Conservation (phyloP, 108 stramenopile species). For the Asterionellopsis glacialis region DNA sequence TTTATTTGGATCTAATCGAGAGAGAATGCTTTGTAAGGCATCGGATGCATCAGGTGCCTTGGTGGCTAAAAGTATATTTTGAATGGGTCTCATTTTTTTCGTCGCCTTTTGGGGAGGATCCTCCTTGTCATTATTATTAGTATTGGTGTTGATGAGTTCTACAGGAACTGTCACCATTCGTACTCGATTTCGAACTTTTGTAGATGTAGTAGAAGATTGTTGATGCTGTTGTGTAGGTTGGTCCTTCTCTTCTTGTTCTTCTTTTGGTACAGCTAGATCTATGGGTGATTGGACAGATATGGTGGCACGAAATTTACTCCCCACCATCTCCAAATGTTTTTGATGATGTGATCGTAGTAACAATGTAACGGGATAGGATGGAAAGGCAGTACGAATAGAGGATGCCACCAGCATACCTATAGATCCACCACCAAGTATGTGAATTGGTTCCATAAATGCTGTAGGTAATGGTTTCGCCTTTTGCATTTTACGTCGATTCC, state of each 20-base stretch:
- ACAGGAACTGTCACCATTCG: slow-evolving; percentile 20
- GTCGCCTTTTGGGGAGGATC: too few species aligned
- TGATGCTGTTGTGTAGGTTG: too few species aligned
- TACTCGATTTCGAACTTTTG: background rate
- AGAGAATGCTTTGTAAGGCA: slow-evolving; percentile 27
- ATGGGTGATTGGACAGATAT: background rate
- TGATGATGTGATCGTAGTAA: slow-evolving; percentile 26
- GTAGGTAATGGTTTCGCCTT: too few species aligned
- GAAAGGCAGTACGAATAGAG: slow-evolving; percentile 33
- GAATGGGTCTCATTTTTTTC: slow-evolving; percentile 7
- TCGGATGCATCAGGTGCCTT: slow-evolving; percentile 40
- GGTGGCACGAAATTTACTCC: background rate
- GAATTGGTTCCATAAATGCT: slow-evolving; percentile 25
- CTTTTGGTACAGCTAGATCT: background rate
- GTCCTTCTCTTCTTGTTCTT: too few species aligned
- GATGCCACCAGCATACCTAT: slow-evolving; percentile 30
- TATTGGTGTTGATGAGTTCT: slow-evolving; percentile 13
- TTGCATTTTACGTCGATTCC: too few species aligned
- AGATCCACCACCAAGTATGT: slow-evolving; percentile 48
- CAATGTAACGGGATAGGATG: slow-evolving; percentile 32
- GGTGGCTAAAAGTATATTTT: slow-evolving; percentile 41
- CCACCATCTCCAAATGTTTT: background rate
- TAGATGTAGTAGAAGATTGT: too few species aligned
- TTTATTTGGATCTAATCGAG: slow-evolving; percentile 8
- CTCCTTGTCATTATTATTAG: too few species aligned